Conservation (phyloP, 2,329 filamentous ascomycete genomes). For the Diaporthe amygdali region DNA sequence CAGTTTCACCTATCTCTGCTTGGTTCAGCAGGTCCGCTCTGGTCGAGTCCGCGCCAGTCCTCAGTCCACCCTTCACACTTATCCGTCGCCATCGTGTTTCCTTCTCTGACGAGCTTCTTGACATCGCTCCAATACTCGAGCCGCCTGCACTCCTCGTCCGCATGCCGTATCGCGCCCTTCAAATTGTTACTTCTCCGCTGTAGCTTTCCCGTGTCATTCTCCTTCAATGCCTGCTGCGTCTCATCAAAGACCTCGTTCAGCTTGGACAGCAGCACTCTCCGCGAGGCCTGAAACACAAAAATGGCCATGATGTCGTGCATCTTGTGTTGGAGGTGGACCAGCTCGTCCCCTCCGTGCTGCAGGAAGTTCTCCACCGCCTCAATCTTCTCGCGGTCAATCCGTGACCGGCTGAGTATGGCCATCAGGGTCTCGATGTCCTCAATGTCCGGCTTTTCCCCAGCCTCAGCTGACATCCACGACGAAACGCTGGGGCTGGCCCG, state of each 20-base stretch:
- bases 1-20: conserved; percentile 30
- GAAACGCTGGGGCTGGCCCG: conserved; percentile 43
- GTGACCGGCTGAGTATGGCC: conserved; percentile 67
- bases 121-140: conserved; percentile 91
- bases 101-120: conserved; percentile 67
- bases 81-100: conserved; percentile 52
- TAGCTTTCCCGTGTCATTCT: conserved; percentile 40
- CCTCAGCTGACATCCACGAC: conserved; percentile 35
- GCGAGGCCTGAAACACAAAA: conserved; percentile 89
- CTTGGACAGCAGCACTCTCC: conserved; percentile 74
- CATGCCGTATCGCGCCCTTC: conserved; percentile 74
- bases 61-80: conserved; percentile 47
- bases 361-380: conserved; percentile 83
- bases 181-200: conserved; percentile 67
- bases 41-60: conserved; percentile 57
- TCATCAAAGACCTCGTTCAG: conserved; percentile 70
- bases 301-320: conserved; percentile 87
- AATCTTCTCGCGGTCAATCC: conserved; percentile 89
- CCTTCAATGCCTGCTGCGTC: conserved; percentile 53
- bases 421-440: conserved; percentile 73
- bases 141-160: conserved; percentile 79
- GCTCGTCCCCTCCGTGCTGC: conserved; percentile 75
- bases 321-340: conserved; percentile 74
- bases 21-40: conserved; percentile 53
- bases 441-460: conserved; percentile 58